These are phyloP conservation scores for Saccharomycopsis javanensis DNA, from an alignment of 805 yeast genomes.

Conservation along the genomic window DNA sequence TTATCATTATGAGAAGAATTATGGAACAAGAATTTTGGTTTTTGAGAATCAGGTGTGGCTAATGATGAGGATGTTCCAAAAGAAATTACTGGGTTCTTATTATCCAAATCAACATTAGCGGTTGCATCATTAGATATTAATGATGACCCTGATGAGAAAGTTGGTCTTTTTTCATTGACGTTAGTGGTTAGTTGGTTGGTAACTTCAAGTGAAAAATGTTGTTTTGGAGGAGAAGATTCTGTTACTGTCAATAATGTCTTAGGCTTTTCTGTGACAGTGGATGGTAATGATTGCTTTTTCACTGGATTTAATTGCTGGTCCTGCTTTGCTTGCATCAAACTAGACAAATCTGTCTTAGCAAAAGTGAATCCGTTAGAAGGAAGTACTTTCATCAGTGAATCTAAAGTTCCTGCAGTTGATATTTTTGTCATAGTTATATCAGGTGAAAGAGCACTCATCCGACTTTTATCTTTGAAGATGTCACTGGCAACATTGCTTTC, in stretches of 20 bases:
- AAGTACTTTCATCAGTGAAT: slow-evolving; percentile 1
- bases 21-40: not conserved
- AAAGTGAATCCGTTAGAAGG: slow-evolving; percentile 11
- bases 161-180: not conserved
- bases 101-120: not conserved
- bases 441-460: not conserved
- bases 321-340: not conserved
- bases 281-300: not conserved
- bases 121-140: not conserved
- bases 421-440: not conserved
- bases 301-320: not conserved
- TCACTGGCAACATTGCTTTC: not conserved
- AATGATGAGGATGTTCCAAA: not conserved
- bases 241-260: not conserved
- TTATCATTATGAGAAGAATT: not conserved
- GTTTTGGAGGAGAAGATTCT: not conserved
- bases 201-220: not conserved
- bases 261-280: not conserved
- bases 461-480: not conserved
- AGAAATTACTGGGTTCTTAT: not conserved
- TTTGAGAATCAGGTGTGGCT: not conserved
- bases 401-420: not conserved
- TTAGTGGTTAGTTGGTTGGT: not conserved
- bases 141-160: not conserved
- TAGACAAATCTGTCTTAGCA: not conserved